Percentiles rank a stretch among this genome's conserved stretches.
phyloP scores from a whole-genome alignment of 768 basidiomycete species.

The Hemileccinum rubropunctum region DNA sequence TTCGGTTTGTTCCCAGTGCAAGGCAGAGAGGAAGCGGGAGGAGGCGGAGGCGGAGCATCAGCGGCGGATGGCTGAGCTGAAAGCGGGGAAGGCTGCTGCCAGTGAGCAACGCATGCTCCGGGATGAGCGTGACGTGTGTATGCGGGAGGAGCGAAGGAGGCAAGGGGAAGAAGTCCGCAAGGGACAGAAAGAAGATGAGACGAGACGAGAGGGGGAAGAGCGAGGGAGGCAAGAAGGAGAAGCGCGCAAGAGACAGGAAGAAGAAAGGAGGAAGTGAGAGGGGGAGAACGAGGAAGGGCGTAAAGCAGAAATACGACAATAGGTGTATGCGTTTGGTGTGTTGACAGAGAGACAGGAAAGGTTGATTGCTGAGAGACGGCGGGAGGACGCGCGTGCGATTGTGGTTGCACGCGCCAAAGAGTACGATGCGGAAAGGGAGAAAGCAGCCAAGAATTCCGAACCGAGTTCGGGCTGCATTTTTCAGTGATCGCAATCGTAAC shows the following conservation, averaged over 20 bases:
- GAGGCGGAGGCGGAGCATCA: constrained; percentile 41
- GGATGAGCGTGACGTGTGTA: background rate
- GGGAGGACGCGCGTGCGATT: too few relatives aligned
- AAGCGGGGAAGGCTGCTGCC: constrained; percentile 27
- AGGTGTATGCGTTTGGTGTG: too few relatives aligned
- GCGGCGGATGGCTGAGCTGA: constrained; percentile 38
- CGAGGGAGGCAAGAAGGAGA: background rate
- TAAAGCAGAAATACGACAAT: too few relatives aligned
- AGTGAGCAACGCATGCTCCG: background rate
- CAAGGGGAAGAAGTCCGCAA: background rate
- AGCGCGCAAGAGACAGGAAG: constrained; percentile 1
- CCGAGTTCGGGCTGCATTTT: too few relatives aligned
- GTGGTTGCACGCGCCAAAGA: too few relatives aligned
- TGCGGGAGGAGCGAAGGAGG: background rate
- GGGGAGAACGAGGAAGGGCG: background rate
- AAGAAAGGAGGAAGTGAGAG: background rate
- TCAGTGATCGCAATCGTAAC: too few relatives aligned
- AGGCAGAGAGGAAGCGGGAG: constrained; percentile 40
- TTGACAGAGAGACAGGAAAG: too few relatives aligned
- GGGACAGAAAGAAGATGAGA: background rate
- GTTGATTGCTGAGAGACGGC: too few relatives aligned
- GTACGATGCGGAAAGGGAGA: too few relatives aligned
- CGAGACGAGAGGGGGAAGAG: background rate
- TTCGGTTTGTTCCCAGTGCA: constrained; percentile 43
- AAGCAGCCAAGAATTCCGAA: too few relatives aligned